A percentile compares a stretch with the other conserved stretches of the same genome.
These are phyloP conservation scores for Boletellus deceptivus DNA, from an alignment of 1,284 basidiomycete species.

Conservation along the genomic window DNA sequence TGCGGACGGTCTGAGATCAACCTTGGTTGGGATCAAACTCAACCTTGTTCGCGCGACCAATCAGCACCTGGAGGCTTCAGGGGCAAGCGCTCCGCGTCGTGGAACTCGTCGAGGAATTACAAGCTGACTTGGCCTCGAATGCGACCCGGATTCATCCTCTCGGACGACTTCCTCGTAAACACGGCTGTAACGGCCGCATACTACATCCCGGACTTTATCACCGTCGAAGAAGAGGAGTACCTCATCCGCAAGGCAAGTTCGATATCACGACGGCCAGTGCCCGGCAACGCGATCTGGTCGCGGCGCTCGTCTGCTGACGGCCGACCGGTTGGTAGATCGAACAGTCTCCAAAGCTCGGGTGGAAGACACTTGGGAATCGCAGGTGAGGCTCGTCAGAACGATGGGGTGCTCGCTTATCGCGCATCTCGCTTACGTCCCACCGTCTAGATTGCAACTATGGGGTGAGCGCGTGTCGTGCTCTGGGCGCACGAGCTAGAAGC, in stretches of 20 bases:
- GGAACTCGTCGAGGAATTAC: conserved; percentile 9
- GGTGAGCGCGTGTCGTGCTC: conserved; percentile 46
- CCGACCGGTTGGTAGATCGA: conserved; percentile 58
- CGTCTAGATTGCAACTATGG: conserved; percentile 71
- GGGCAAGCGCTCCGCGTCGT: conserved; percentile 14
- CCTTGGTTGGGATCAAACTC: conserved; percentile 1
- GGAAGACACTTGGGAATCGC: conserved; percentile 81
- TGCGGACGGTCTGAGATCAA: not conserved
- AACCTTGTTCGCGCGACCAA: conserved; percentile 12
- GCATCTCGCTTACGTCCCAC: conserved; percentile 8
- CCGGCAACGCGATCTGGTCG: not conserved
- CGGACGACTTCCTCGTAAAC: conserved; percentile 13
- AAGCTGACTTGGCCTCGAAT: conserved; percentile 6
- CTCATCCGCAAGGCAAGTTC: conserved; percentile 67
- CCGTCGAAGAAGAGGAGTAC: conserved; percentile 75
- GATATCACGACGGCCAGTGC: not conserved
- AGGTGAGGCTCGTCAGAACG: conserved; percentile 45
- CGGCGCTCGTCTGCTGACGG: conserved; percentile 10
- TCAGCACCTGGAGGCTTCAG: not conserved
- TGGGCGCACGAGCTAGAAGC: not conserved
- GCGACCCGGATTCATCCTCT: conserved; percentile 10
- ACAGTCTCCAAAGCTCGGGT: conserved; percentile 77
- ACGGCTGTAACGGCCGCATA: conserved; percentile 40
- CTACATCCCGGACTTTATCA: conserved; percentile 83
- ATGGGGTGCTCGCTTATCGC: not conserved